Percentiles rank a stretch among this genome's conserved stretches.
Evolutionary conservation across 768 basidiomycete species (phyloP).

Genomic region (Trametes sanguinea): DNA sequence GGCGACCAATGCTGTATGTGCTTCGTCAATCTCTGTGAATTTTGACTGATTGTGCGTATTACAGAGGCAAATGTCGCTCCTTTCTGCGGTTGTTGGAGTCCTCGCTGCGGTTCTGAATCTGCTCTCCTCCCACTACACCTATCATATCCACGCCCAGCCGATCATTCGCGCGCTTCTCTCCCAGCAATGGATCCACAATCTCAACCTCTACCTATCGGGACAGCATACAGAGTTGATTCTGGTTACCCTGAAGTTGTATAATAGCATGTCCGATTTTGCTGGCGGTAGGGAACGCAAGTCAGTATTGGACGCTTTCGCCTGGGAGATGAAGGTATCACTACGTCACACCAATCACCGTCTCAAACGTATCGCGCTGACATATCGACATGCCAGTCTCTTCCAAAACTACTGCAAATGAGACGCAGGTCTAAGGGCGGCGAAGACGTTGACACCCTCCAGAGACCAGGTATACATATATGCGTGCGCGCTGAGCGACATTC

Average conservation of each 20-base stretch:
- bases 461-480: conserved; percentile 53
- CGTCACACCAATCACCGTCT: background rate
- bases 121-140: conserved; percentile 66
- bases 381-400: conserved; percentile 50
- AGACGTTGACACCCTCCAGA: conserved; percentile 41
- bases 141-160: conserved; percentile 61
- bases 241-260: conserved; percentile 63
- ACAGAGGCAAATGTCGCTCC: conserved; percentile 47
- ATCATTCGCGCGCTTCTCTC: conserved; percentile 64
- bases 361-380: background rate
- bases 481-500: background rate
- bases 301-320: conserved; percentile 69
- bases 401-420: conserved; percentile 71
- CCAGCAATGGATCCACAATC: conserved; percentile 51
- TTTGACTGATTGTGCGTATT: background rate
- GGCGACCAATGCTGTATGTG: conserved; percentile 48
- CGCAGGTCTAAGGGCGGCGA: conserved; percentile 53
- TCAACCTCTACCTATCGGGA: conserved; percentile 65
- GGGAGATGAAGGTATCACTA: conserved; percentile 68
- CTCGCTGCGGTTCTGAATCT: conserved; percentile 63
- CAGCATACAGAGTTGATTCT: conserved; percentile 67
- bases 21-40: background rate
- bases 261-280: conserved; percentile 60
- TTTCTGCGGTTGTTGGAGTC: conserved; percentile 50
- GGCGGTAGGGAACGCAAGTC: conserved; percentile 65